Base-by-base conservation (phyloP, 805 yeast species). In the Jamesozyma piceae region DNA sequence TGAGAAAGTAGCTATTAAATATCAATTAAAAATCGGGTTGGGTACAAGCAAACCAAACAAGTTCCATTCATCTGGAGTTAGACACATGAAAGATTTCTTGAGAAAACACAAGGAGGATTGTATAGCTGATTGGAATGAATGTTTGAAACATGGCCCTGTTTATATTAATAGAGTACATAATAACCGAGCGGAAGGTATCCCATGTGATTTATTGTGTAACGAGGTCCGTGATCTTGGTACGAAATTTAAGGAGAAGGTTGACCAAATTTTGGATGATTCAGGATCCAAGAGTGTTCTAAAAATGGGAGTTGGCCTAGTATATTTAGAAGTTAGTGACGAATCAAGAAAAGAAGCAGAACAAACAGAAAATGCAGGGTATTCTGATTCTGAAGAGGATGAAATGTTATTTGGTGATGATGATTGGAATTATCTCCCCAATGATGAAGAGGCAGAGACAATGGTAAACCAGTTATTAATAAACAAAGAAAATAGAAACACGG, bases 1-100 rank as follows among this genome's bases (percentile, higher is more conserved):
- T 38, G 54, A 53, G 17, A 37, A 42, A 14, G 39, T 57, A 22
- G 57, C 59, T 9, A 38, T 43, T n/a, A 45, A 41, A 21, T 55
- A 55, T 37, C 41, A 46, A 3, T 35, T 60, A 4, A 43, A 45
- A 19, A 35, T 62, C 14, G 67, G 67, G 3, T 43, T 59, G 9
- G 65, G 65, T 14, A 49, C 50, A 15, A 26, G 38, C 18, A 41
- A 39, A 19, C 27, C 41, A 14, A 39, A 42, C 2, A 46, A 26
- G 3, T 59, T 52, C 38, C 57, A 53, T 27, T 37, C 35, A 22
- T 42, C 33, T 18, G 62, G 58, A 5, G 44, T 56, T 18, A 43
- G 39, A 41, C 43, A 45, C 26, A 46, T 54, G 42, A 53, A 48
- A 27, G 35, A 45, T 14, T 27, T 46, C 31, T 47, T 60, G 26